Base-by-base conservation (phyloP, 2,329 filamentous ascomycete species). In the Colletotrichum sp. region DNA sequence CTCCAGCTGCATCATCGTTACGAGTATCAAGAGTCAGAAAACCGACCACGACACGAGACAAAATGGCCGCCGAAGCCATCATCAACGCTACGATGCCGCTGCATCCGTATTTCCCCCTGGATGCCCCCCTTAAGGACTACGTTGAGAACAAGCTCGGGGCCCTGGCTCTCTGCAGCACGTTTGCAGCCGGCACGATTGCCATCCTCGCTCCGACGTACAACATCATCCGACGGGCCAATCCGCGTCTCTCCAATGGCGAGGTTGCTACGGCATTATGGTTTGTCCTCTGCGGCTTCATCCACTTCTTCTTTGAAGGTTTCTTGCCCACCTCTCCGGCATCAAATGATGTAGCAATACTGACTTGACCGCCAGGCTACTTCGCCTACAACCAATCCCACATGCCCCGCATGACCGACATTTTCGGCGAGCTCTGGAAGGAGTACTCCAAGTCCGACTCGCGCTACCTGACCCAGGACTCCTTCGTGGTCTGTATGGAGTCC, bases 71-170 rank as follows among this genome's bases (percentile, higher is more conserved):
- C 9, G 8, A 75, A 52, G 9, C 44, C 49, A 28, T 57, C 55
- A 68, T 76, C 62, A 72, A 76, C 63, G 55, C 52, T 55, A 76
- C 66, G 28, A 44, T 65, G n/a, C 36, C 76, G 5, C 32, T 18
- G 18, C 93, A 96, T 82, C 93, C 94, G 1, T 96, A 95, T 85
- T 95, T 94, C 81, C 95, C 95, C 7, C 81, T 92, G 26, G 90
- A 92, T 69, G 89, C 92, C 49, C 85, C 87, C 21, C 90, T 96
- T 74, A 84, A 88, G 4, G 89, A 88, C 76, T 96, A 94, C 84
- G 85, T 92, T 59, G 89, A 92, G 79, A 96, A 96, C 82, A 89
- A 92, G 75, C 89, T 89, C 81, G 87, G 89, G 63, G 89, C 94
- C 7, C 81, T 89, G 1, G 85, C 88, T 7, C 88, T 96, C 8